Percentiles rank a stretch among this genome's conserved stretches.
phyloP scores from a whole-genome alignment of 805 yeast species.

The Metahyphopichia silvanorum region DNA sequence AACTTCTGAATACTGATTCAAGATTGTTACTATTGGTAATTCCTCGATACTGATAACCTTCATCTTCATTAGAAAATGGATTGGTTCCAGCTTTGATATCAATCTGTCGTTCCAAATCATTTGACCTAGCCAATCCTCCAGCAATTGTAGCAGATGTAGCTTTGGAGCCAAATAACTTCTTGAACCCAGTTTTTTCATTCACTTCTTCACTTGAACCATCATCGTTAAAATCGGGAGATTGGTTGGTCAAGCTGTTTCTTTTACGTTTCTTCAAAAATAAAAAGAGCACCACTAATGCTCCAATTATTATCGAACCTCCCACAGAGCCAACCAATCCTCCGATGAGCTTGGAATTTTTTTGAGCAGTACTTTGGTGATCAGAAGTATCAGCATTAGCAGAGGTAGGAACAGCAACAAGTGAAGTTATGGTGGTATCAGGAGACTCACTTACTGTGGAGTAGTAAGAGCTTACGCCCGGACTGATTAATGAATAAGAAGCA shows the following conservation, averaged over 20 bases:
- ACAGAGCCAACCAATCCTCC: slow-evolving; percentile 47
- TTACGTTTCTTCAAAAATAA: slow-evolving; percentile 32
- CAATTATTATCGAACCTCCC: slow-evolving; percentile 44
- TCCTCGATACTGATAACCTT: slow-evolving; percentile 42
- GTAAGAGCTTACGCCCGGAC: not conserved
- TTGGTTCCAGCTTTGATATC: slow-evolving; percentile 7
- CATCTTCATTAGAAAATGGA: slow-evolving; percentile 9
- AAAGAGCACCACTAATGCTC: slow-evolving; percentile 31
- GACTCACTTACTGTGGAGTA: slow-evolving; percentile 6
- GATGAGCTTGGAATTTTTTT: slow-evolving; percentile 32
- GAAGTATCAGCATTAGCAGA: slow-evolving; percentile 16
- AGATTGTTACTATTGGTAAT: slow-evolving; percentile 41
- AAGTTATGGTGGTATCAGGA: slow-evolving; percentile 37
- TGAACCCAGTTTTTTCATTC: slow-evolving; percentile 19
- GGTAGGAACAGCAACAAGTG: slow-evolving; percentile 37
- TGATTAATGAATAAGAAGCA: slow-evolving; percentile 6
- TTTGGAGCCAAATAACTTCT: slow-evolving; percentile 27
- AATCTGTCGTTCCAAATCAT: slow-evolving; percentile 27
- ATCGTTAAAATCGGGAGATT: slow-evolving; percentile 42
- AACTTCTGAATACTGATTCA: slow-evolving; percentile 33
- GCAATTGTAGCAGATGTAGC: slow-evolving; percentile 6
- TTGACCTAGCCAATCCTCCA: slow-evolving; percentile 16
- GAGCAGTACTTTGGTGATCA: slow-evolving; percentile 11
- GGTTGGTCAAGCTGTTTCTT: slow-evolving; percentile 29
- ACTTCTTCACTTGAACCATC: slow-evolving; percentile 17